Evolutionary conservation across 371 early-diverging fungal genomes (phyloP), one percentile per base, ranked within the genome.

Genomic region (Cladochytrium tenue): DNA sequence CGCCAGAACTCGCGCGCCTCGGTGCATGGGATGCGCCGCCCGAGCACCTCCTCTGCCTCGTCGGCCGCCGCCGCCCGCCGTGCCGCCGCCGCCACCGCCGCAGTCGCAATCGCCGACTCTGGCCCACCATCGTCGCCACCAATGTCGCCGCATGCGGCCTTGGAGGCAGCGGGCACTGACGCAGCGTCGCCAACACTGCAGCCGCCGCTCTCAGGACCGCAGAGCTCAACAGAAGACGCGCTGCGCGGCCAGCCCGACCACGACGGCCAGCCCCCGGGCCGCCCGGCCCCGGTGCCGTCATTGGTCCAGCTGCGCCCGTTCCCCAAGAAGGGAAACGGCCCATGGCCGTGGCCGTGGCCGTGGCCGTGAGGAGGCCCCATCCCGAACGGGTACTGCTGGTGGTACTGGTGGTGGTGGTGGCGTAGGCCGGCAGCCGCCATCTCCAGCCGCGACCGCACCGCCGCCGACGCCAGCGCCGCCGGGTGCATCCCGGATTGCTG

Each of bases 1-100:
- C 32, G 28, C 63, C 63, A 63, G 27, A 63, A 63, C 28, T 55
- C 34, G 20, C 53, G 26, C 53, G 63, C 63, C 15, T 63, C 63
- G 10, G 23, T 5, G n/a, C 55, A 34, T 27, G 63, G 63, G 35
- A 63, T 52, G 23, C 63, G 53, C 2, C 63, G 63, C 4, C 13
- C 20, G 4, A 63, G 33, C 33, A 31, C 23, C 43, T 43, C 43
- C 43, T 43, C 43, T 7, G 43, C 43, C 43, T 43, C n/a, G n/a
- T n/a, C n/a, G n/a, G 43, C 43, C 43, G 20, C 43, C 7, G 43
- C 13, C 43, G 7, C 43, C 13, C 43, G 13, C 20, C 20, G 43
- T 43, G 43, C 43, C 43, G 43, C 43, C 43, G 43, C 43, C 43
- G 43, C 43, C 43, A 43, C 43, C 43, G 43, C 43, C 43, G 7